Percentiles rank a stretch among this genome's conserved stretches.
phyloP scores from a whole-genome alignment of 257 asterid species.

The Agastache rugosa region DNA sequence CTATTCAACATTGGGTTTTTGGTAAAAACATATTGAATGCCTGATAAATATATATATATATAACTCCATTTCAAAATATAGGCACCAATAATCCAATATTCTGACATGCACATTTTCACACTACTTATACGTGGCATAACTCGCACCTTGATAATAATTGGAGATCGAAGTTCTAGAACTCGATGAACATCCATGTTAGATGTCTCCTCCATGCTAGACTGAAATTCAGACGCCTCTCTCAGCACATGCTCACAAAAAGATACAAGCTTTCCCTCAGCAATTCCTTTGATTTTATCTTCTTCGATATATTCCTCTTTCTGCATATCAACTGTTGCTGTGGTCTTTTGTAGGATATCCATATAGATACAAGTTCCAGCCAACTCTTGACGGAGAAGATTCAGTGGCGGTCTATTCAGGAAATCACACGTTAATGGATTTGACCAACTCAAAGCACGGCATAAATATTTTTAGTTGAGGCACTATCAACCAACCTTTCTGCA shows the following conservation, averaged over 20 bases:
- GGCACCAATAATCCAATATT: background rate
- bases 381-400: conserved; percentile 99
- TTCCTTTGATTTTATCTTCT: conserved; percentile 70
- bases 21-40: background rate
- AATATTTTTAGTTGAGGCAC: conserved; percentile 21
- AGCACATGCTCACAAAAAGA: conserved; percentile 92
- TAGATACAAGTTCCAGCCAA: conserved; percentile 92
- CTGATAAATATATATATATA: too few relatives aligned
- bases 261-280: conserved; percentile 89
- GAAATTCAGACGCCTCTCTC: conserved; percentile 91
- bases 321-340: conserved; percentile 54
- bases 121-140: conserved; percentile 9
- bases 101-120: background rate
- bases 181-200: conserved; percentile 85
- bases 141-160: conserved; percentile 87
- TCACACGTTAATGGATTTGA: conserved; percentile 19
- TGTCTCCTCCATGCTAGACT: conserved; percentile 79
- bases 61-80: background rate
- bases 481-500: conserved; percentile 71
- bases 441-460: conserved; percentile 32
- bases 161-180: conserved; percentile 92
- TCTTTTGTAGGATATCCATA: conserved; percentile 87
- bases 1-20: conserved; percentile 3
- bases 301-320: conserved; percentile 48
- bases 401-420: conserved; percentile 74